Percentiles rank a stretch among this genome's conserved stretches.
These are phyloP conservation scores for Neurospora africana DNA, from an alignment of 495 filamentous ascomycete genomes.

Conservation along the genomic window DNA sequence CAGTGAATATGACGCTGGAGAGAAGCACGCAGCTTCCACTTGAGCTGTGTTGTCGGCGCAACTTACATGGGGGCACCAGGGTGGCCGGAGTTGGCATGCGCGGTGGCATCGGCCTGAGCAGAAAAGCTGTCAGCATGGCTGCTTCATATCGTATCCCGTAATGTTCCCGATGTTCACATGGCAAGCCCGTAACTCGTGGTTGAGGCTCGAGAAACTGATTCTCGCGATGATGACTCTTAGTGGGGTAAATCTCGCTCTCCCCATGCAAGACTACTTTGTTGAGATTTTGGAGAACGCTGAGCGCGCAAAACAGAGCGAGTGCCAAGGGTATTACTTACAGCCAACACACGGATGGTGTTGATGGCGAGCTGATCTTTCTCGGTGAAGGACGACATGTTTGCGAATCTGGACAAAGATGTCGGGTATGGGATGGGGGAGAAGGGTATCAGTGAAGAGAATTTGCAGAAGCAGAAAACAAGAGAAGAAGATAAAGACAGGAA, in stretches of 20 bases:
- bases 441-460: slow-evolving; percentile 18
- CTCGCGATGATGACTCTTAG: slow-evolving; percentile 1
- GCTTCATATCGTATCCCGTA: not conserved
- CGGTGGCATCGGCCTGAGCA: slow-evolving; percentile 88
- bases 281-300: slow-evolving; percentile 23
- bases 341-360: slow-evolving; percentile 94
- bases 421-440: slow-evolving; percentile 10
- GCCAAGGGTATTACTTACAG: slow-evolving; percentile 49
- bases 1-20: slow-evolving; percentile 7
- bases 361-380: slow-evolving; percentile 81
- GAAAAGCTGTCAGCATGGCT: slow-evolving; percentile 16
- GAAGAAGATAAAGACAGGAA: slow-evolving; percentile 8
- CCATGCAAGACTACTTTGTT: slow-evolving; percentile 31
- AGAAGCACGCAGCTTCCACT: not conserved
- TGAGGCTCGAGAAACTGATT: slow-evolving; percentile 1
- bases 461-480: slow-evolving; percentile 16
- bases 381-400: slow-evolving; percentile 72
- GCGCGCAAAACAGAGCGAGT: not conserved
- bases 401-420: slow-evolving; percentile 19
- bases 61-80: slow-evolving; percentile 87
- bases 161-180: slow-evolving; percentile 6
- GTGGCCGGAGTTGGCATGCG: slow-evolving; percentile 92
- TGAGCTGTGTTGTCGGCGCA: slow-evolving; percentile 5
- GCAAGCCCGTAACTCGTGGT: not conserved
- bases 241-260: not conserved